phyloP scores from a whole-genome alignment of 257 asterid genomes.

The Solanum chilense region DNA sequence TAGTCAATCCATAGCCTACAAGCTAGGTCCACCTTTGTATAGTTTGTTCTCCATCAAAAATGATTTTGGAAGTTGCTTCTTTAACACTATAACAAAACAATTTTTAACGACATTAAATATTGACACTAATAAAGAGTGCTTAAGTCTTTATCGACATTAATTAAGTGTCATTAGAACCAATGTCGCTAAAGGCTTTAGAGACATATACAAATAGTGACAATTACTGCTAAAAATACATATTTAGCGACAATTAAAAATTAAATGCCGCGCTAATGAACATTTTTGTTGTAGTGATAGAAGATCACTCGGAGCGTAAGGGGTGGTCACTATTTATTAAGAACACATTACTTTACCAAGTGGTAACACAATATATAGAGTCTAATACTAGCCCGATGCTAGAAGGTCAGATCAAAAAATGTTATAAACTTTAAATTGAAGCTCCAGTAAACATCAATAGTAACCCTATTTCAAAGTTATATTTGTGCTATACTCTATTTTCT shows the following conservation, averaged over 20 bases:
- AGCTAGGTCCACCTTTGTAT: not conserved
- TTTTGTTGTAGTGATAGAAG: no score
- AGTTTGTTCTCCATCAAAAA: not conserved
- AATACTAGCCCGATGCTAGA: accelerated
- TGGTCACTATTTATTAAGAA: not conserved
- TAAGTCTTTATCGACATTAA: accelerated
- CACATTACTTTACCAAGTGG: not conserved
- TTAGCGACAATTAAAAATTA: no score
- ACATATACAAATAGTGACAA: no score
- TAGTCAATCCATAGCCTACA: not conserved
- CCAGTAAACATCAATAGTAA: not conserved
- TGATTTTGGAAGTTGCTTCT: not conserved
- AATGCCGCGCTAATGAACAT: no score
- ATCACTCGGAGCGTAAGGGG: not conserved
- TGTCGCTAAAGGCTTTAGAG: no score
- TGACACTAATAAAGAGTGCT: no score
- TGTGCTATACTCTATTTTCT: not conserved
- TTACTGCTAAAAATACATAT: no score
- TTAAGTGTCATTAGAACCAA: no score
- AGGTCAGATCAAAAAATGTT: not conserved
- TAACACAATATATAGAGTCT: not conserved
- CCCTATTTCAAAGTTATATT: not conserved
- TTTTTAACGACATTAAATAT: no score
- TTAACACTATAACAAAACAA: no score
- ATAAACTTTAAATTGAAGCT: not conserved